These are phyloP conservation scores for Trichoderma arundinaceum DNA, from an alignment of 2,329 filamentous ascomycete species.

Conservation along the genomic window DNA sequence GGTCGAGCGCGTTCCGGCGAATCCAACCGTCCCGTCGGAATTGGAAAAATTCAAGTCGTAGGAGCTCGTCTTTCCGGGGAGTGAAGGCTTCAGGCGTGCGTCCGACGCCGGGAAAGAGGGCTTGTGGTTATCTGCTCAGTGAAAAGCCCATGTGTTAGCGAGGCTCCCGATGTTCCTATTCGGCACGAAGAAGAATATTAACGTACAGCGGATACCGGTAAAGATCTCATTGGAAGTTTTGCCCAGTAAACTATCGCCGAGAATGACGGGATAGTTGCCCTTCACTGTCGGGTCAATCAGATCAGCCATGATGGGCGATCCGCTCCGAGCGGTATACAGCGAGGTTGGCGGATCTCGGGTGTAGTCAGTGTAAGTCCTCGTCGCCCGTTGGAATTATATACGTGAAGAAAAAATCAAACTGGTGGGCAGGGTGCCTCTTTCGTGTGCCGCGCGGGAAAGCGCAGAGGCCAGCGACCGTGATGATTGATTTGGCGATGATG, in stretches of 20 bases:
- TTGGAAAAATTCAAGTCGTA: constrained; percentile 63
- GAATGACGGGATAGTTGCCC: constrained; percentile 66
- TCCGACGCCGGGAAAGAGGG: constrained; percentile 57
- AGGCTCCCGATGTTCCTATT: background rate
- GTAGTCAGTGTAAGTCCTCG: background rate
- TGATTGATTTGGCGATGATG: background rate
- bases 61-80: constrained; percentile 55
- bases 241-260: constrained; percentile 66
- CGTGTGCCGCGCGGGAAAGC: no score
- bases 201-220: constrained; percentile 64
- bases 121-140: constrained; percentile 65
- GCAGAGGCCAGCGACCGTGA: no score
- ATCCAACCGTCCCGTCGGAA: constrained; percentile 62
- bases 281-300: constrained; percentile 65
- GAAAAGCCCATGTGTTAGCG: constrained; percentile 27
- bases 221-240: constrained; percentile 63
- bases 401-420: background rate
- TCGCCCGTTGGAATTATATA: background rate
- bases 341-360: background rate
- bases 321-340: background rate
- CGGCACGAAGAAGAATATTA: no score
- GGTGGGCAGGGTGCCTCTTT: no score
- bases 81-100: constrained; percentile 58
- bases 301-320: constrained; percentile 39
- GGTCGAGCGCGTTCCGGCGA: constrained; percentile 63